These are phyloP conservation scores for Xerocomellus amylosporus DNA, from an alignment of 768 basidiomycete genomes.

Conservation along the genomic window DNA sequence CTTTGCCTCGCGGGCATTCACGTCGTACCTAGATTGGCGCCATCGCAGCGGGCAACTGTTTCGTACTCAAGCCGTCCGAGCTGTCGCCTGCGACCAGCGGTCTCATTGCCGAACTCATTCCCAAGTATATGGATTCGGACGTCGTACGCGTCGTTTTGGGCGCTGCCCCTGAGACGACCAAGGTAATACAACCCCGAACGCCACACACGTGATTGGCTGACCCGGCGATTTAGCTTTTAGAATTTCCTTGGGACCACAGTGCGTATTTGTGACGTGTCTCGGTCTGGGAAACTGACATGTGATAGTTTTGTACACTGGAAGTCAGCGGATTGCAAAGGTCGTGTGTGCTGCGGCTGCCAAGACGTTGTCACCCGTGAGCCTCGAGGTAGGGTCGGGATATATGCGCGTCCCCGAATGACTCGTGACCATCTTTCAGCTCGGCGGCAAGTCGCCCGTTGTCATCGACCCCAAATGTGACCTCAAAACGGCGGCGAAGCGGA, in stretches of 20 bases:
- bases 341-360: conserved; percentile 76
- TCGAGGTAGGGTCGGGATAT: conserved; percentile 41
- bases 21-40: conserved; percentile 51
- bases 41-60: conserved; percentile 74
- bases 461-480: conserved; percentile 70
- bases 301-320: conserved; percentile 54
- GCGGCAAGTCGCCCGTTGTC: conserved; percentile 74
- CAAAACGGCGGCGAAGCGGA: conserved; percentile 59
- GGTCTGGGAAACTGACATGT: neutral
- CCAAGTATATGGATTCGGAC: conserved; percentile 71
- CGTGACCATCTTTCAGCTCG: conserved; percentile 40
- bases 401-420: neutral
- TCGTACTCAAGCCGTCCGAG: conserved; percentile 77
- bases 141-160: conserved; percentile 70
- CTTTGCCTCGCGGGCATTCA: neutral
- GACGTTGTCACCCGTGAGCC: conserved; percentile 63
- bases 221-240: conserved; percentile 50
- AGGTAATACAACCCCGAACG: conserved; percentile 26
- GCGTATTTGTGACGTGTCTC: conserved; percentile 1
- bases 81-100: conserved; percentile 50
- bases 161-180: conserved; percentile 60
- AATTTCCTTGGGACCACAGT: conserved; percentile 68
- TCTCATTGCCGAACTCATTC: conserved; percentile 64
- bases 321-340: conserved; percentile 59
- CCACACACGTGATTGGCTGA: neutral